phyloP scores from a whole-genome alignment of 352 stramenopile species.

The Globisporangium spiculum region DNA sequence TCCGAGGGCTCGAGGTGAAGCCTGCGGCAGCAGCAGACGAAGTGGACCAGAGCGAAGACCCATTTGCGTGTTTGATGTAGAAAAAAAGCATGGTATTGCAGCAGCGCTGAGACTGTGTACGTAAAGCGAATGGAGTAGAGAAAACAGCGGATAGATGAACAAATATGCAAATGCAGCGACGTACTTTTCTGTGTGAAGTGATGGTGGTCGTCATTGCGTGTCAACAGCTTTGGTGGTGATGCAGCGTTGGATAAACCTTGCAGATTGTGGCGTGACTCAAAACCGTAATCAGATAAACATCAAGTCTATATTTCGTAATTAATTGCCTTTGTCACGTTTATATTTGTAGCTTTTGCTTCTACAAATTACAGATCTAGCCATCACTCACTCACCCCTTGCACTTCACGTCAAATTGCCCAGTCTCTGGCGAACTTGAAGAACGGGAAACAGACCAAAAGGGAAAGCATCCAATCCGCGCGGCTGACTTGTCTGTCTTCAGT shows the following conservation, averaged over 20 bases:
- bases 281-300: not conserved
- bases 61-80: slow-evolving; percentile 62
- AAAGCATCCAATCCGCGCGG: not conserved
- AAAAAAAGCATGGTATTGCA: not conserved
- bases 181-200: not conserved
- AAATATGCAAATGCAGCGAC: not conserved
- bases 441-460: not conserved
- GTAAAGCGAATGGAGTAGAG: not conserved
- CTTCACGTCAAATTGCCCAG: not conserved
- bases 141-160: not conserved
- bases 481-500: slow-evolving; percentile 4
- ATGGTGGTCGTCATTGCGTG: not conserved
- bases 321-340: not conserved
- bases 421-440: slow-evolving; percentile 10
- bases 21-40: slow-evolving; percentile 12
- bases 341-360: not conserved
- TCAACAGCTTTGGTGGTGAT: not conserved
- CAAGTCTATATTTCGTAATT: not conserved
- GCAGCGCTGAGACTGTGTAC: not conserved
- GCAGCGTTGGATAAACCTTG: too few species aligned
- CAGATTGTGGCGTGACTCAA: not conserved
- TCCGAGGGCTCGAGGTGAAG: slow-evolving; percentile 48
- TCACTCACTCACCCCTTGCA: not conserved
- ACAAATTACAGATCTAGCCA: slow-evolving; percentile 5
- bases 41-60: slow-evolving; percentile 49